Evolutionary conservation across 2,329 filamentous ascomycete genomes (phyloP).

Genomic region (Ophiostoma quercus): DNA sequence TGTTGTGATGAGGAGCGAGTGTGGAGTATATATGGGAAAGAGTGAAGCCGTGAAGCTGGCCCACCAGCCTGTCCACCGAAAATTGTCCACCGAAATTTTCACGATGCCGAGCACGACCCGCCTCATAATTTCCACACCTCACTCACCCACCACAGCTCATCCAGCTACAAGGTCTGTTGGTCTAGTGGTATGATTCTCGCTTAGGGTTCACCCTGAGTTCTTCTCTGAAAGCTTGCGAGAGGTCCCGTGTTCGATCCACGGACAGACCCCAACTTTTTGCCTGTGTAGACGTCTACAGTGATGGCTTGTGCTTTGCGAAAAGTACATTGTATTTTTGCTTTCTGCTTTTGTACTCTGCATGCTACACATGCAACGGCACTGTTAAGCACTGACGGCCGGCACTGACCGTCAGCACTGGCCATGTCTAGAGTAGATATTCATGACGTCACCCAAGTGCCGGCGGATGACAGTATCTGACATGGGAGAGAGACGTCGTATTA

Average conservation of each 20-base stretch:
- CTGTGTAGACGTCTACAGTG: not conserved
- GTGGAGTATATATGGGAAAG: not conserved
- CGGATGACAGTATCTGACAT: no score
- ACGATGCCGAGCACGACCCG: not conserved
- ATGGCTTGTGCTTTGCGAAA: not conserved
- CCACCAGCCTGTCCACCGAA: not conserved
- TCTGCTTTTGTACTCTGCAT: no score
- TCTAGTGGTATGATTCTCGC: conserved; percentile 64
- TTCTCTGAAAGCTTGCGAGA: conserved; percentile 11
- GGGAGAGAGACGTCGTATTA: no score
- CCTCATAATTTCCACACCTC: not conserved
- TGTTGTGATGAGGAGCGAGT: not conserved
- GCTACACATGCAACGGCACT: no score
- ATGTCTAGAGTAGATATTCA: not conserved
- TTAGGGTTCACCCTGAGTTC: conserved; percentile 43
- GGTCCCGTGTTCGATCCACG: conserved; percentile 19
- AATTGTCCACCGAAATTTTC: not conserved
- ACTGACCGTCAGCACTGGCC: not conserved
- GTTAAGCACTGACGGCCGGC: no score
- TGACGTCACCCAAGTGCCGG: conserved; percentile 1
- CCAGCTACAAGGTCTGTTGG: conserved; percentile 27
- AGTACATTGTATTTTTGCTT: not conserved
- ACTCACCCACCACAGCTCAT: not conserved
- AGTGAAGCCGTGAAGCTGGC: not conserved
- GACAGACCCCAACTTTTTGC: conserved; percentile 15